Evolutionary conservation across 129 eudicot genomes (phyloP).

Genomic region (Heracleum sosnowskyi): DNA sequence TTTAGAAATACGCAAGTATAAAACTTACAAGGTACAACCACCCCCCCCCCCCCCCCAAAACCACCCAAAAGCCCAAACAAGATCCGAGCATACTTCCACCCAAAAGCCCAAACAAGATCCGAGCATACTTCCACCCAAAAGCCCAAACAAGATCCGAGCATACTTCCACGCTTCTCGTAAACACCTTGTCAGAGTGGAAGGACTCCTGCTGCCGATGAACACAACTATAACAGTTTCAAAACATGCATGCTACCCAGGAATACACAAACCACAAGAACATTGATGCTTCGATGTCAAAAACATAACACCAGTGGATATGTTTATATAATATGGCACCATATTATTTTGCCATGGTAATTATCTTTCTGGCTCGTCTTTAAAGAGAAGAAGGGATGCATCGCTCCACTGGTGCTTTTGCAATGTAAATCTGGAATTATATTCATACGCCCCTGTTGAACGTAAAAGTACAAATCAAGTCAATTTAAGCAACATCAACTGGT

Average conservation of each 20-base stretch:
- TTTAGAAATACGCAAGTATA: not conserved
- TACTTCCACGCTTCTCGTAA: not conserved
- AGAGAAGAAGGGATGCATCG: not conserved
- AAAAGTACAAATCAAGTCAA: not conserved
- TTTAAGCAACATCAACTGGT: not conserved
- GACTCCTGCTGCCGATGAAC: not conserved
- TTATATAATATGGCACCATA: not conserved
- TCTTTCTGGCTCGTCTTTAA: not conserved
- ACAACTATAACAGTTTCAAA: not conserved
- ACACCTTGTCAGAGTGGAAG: not conserved
- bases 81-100: too few species aligned
- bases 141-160: not conserved
- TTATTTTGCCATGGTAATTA: not conserved
- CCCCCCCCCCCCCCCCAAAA: too few species aligned
- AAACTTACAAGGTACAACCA: not conserved
- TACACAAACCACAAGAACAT: not conserved
- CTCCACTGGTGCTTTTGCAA: not conserved
- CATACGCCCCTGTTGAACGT: constrained; percentile 6
- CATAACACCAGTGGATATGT: not conserved
- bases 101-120: too few species aligned
- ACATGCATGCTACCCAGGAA: not conserved
- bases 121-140: not conserved
- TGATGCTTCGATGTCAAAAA: constrained; percentile 1
- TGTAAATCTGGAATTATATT: constrained; percentile 5
- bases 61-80: too few species aligned